phyloP scores from a whole-genome alignment of 2,329 filamentous ascomycete species.

The Lachnellula suecica region DNA sequence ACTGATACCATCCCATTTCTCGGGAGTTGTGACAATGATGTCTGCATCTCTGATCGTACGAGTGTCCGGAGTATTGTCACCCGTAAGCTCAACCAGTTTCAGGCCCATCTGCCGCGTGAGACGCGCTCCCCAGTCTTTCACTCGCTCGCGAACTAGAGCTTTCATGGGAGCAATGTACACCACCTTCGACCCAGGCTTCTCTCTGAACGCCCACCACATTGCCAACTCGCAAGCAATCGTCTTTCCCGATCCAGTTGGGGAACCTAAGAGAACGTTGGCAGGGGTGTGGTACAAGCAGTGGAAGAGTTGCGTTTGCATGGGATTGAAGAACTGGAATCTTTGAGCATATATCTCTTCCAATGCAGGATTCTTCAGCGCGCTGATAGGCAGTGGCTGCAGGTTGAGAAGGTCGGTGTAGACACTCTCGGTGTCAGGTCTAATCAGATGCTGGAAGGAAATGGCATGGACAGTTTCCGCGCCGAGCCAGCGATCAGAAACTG shows the following conservation, averaged over 20 bases:
- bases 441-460: slow-evolving; percentile 96
- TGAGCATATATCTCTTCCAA: slow-evolving; percentile 87
- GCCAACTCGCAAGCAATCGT: slow-evolving; percentile 93
- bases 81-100: slow-evolving; percentile 91
- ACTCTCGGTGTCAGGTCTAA: slow-evolving; percentile 94
- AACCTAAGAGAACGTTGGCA: slow-evolving; percentile 90
- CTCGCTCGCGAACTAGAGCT: slow-evolving; percentile 91
- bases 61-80: slow-evolving; percentile 97
- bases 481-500: slow-evolving; percentile 93
- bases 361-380: slow-evolving; percentile 80
- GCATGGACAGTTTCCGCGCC: slow-evolving; percentile 94
- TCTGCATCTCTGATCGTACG: slow-evolving; percentile 93
- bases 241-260: slow-evolving; percentile 95
- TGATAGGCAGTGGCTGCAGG: slow-evolving; percentile 83
- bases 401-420: slow-evolving; percentile 94
- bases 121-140: slow-evolving; percentile 88
- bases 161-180: slow-evolving; percentile 99
- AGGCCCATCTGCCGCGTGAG: slow-evolving; percentile 81
- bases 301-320: slow-evolving; percentile 99
- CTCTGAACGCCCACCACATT: slow-evolving; percentile 99
- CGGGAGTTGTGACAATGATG: slow-evolving; percentile 98
- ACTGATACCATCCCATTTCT: slow-evolving; percentile 99
- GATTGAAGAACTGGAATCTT: slow-evolving; percentile 95
- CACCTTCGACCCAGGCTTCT: slow-evolving; percentile 92
- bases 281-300: slow-evolving; percentile 92